A percentile compares a stretch with the other conserved stretches of the same genome.
Evolutionary conservation across 805 yeast genomes (phyloP).

Genomic region (Saccharomycopsis selenospora): DNA sequence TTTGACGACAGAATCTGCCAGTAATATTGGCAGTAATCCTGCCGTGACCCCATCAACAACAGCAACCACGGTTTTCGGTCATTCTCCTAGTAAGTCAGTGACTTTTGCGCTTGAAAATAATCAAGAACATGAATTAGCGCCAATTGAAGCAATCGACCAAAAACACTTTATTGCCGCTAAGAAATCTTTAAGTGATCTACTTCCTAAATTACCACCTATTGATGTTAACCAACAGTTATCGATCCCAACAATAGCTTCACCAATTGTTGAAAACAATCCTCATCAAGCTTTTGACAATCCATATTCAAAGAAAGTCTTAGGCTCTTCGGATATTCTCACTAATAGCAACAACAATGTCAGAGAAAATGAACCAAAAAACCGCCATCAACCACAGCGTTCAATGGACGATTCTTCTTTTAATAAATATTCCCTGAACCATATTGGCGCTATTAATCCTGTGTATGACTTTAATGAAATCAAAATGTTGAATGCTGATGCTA

Average conservation of each 20-base stretch:
- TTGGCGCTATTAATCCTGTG: not conserved
- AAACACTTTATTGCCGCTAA: not conserved
- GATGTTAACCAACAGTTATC: not conserved
- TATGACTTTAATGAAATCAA: not conserved
- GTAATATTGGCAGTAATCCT: not conserved
- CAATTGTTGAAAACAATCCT: not conserved
- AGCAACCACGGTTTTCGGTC: not conserved
- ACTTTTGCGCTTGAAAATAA: not conserved
- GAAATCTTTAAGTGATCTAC: not conserved
- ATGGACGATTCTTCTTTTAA: not conserved
- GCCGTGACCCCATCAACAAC: not conserved
- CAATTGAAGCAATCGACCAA: not conserved
- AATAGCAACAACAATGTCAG: not conserved
- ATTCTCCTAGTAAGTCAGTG: not conserved
- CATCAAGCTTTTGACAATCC: not conserved
- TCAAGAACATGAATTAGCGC: not conserved
- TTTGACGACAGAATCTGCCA: not conserved
- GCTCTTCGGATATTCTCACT: not conserved
- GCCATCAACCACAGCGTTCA: not conserved
- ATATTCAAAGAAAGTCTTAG: not conserved
- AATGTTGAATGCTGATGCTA: conserved; percentile 1
- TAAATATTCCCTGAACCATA: no score
- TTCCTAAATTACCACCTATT: not conserved
- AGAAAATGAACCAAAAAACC: no score
- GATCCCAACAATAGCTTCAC: not conserved